Conservation (phyloP, 257 asterid genomes). For the Leptodermis oblonga region DNA sequence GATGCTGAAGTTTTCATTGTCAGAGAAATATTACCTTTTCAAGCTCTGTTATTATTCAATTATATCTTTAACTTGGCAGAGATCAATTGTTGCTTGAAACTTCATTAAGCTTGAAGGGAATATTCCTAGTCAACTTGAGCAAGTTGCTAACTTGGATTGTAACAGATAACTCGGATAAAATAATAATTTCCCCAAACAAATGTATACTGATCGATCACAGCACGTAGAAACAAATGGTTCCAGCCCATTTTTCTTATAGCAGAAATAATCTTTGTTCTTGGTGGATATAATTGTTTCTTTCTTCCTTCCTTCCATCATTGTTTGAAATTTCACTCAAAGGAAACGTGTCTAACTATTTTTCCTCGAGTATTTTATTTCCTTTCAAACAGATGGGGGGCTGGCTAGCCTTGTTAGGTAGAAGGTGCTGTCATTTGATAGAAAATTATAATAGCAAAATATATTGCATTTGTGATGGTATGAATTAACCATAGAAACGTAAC, state of each 20-base stretch:
- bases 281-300: conserved; percentile 1
- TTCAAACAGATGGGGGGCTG: conserved; percentile 22
- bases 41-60: background rate
- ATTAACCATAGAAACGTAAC: conserved; percentile 17
- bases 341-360: conserved; percentile 3
- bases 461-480: conserved; percentile 17
- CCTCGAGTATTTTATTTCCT: background rate
- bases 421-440: conserved; percentile 17
- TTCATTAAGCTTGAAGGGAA: conserved; percentile 1
- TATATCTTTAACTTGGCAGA: background rate
- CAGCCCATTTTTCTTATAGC: background rate
- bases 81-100: conserved; percentile 4
- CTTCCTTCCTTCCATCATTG: background rate
- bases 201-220: background rate
- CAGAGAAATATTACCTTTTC: conserved; percentile 4
- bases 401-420: conserved; percentile 29
- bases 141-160: background rate
- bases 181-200: background rate
- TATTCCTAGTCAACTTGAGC: conserved; percentile 4
- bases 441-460: conserved; percentile 2
- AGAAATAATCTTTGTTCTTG: background rate
- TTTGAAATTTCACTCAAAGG: background rate
- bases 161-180: background rate
- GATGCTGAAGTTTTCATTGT: conserved; percentile 7
- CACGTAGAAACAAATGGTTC: background rate